phyloP scores from a whole-genome alignment of 140 eudicot genomes.

The Oenanthe javanica region DNA sequence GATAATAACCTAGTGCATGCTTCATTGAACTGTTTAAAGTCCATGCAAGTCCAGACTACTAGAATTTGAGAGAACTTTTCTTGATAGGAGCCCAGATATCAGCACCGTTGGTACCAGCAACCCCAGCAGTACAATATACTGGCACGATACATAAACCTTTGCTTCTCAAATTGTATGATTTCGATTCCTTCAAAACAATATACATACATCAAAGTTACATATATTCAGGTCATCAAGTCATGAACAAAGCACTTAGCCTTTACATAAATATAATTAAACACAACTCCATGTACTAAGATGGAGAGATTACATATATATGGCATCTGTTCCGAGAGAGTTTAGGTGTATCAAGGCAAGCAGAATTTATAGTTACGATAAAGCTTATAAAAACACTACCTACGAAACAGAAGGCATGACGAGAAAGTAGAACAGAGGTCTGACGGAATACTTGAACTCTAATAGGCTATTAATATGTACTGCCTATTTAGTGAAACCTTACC shows the following conservation, averaged over 20 bases:
- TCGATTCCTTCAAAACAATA: conserved; percentile 34
- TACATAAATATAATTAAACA: background rate
- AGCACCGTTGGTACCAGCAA: conserved; percentile 79
- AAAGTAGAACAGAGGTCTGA: background rate
- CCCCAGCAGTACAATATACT: conserved; percentile 50
- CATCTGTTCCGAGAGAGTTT: background rate
- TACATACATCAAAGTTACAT: background rate
- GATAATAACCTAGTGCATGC: background rate
- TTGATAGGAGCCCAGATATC: conserved; percentile 98
- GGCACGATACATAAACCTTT: conserved; percentile 84
- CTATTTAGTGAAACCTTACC: conserved; percentile 27
- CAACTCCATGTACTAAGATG: background rate
- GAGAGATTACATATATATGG: background rate
- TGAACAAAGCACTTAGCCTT: background rate
- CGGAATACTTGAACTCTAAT: background rate
- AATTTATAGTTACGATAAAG: background rate
- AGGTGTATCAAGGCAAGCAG: background rate
- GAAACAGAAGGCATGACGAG: background rate
- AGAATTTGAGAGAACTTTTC: conserved; percentile 30
- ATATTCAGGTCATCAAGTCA: background rate
- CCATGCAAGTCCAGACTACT: conserved; percentile 12
- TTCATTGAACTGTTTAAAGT: background rate
- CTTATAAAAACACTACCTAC: background rate
- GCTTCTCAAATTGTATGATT: conserved; percentile 40
- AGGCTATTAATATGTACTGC: background rate